Percentiles rank a stretch among this genome's conserved stretches.
Conservation (phyloP, 2,329 filamentous ascomycete genomes). For the Aquanectria penicillioides region DNA sequence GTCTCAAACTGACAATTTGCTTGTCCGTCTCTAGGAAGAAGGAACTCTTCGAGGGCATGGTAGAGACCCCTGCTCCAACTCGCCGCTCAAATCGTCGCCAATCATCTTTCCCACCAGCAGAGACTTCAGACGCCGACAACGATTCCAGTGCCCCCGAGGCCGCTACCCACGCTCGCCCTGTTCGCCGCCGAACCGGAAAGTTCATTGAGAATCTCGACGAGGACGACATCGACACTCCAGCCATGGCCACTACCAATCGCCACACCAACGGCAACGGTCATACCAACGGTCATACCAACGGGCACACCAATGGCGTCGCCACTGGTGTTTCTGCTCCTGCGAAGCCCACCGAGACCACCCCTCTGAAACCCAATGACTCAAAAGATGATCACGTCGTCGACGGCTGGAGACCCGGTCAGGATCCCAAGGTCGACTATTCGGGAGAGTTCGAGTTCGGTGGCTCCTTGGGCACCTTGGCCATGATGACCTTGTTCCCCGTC, state of each 20-base stretch:
- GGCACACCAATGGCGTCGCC: slow-evolving; percentile 41
- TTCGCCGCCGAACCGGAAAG: slow-evolving; percentile 60
- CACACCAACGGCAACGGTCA: slow-evolving; percentile 45
- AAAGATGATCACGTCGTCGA: slow-evolving; percentile 50
- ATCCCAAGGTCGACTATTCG: slow-evolving; percentile 71
- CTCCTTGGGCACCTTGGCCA: slow-evolving; percentile 77
- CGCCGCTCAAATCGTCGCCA: slow-evolving; percentile 61
- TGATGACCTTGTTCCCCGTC: slow-evolving; percentile 93
- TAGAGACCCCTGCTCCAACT: slow-evolving; percentile 60
- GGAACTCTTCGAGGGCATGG: slow-evolving; percentile 69
- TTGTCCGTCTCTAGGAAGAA: slow-evolving; percentile 64
- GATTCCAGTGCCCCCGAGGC: slow-evolving; percentile 60
- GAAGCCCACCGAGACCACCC: slow-evolving; percentile 20
- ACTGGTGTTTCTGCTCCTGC: slow-evolving; percentile 20
- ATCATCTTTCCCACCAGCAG: slow-evolving; percentile 55
- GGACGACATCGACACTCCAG: slow-evolving; percentile 39
- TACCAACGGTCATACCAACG: slow-evolving; percentile 37
- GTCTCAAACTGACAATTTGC: slow-evolving; percentile 21
- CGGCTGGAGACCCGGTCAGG: slow-evolving; percentile 68
- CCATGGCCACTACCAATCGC: slow-evolving; percentile 43
- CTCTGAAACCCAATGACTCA: slow-evolving; percentile 27
- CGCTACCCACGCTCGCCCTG: slow-evolving; percentile 45
- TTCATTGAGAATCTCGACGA: slow-evolving; percentile 62
- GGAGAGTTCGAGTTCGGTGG: slow-evolving; percentile 87
- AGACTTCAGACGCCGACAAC: slow-evolving; percentile 58